These are phyloP conservation scores for Niveomyces coronatus DNA, from an alignment of 2,329 filamentous ascomycete genomes.

Conservation along the genomic window DNA sequence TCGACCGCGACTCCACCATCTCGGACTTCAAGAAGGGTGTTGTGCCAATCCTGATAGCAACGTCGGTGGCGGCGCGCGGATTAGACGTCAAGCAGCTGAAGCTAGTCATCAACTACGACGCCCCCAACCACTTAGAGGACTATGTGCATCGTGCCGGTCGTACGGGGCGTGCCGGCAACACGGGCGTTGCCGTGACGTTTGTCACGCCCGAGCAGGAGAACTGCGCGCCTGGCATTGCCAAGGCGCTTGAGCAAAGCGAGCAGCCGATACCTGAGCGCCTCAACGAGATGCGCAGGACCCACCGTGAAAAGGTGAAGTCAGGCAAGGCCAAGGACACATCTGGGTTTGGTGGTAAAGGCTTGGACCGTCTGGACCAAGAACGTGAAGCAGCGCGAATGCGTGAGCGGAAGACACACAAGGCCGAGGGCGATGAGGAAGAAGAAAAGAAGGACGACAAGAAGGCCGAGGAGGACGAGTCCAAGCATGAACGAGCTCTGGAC, in stretches of 20 bases:
- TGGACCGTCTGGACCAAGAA: slow-evolving; percentile 85
- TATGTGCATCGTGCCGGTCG: slow-evolving; percentile 92
- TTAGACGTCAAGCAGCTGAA: slow-evolving; percentile 94
- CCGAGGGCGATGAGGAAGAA: slow-evolving; percentile 75
- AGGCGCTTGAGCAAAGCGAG: slow-evolving; percentile 85
- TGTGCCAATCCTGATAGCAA: slow-evolving; percentile 83
- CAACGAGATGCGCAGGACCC: slow-evolving; percentile 57
- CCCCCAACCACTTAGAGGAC: slow-evolving; percentile 88
- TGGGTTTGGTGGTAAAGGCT: slow-evolving; percentile 89
- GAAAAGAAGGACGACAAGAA: slow-evolving; percentile 66
- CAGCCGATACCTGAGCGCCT: slow-evolving; percentile 67
- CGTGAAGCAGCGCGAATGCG: slow-evolving; percentile 78
- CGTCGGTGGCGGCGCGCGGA: slow-evolving; percentile 88
- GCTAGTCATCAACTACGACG: slow-evolving; percentile 91
- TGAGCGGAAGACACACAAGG: slow-evolving; percentile 82
- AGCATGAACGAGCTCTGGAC: slow-evolving; percentile 56
- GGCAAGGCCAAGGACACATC: slow-evolving; percentile 84
- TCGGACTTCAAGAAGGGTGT: slow-evolving; percentile 88
- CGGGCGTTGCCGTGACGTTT: slow-evolving; percentile 89
- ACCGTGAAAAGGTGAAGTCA: slow-evolving; percentile 82
- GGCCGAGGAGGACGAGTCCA: slow-evolving; percentile 58
- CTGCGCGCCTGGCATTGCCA: slow-evolving; percentile 78
- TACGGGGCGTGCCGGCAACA: slow-evolving; percentile 90
- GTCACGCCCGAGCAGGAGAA: slow-evolving; percentile 86
- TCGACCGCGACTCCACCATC: slow-evolving; percentile 86